Evolutionary conservation across 2,329 filamentous ascomycete genomes (phyloP).

Genomic region (Xylaria sp.): DNA sequence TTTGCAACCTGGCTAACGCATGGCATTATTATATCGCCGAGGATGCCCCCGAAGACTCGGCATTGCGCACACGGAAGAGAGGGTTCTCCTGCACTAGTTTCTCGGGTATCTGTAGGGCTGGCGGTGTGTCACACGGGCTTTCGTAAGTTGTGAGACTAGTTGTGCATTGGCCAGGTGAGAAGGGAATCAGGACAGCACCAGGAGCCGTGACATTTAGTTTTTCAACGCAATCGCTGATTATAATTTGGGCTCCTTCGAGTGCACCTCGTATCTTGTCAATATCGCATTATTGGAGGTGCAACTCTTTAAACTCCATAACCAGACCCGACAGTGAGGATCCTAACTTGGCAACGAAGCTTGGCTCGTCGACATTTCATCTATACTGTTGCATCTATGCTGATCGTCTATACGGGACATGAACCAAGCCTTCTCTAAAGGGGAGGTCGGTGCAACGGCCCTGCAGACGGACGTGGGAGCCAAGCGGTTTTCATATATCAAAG

Average conservation of each 20-base stretch:
- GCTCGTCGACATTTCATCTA: conserved; percentile 40
- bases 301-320: conserved; percentile 18
- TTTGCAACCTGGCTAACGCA: conserved; percentile 12
- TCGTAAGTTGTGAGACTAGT: conserved; percentile 3
- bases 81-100: conserved; percentile 14
- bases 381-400: conserved; percentile 14
- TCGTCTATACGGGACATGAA: conserved; percentile 26
- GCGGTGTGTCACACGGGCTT: conserved; percentile 7
- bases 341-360: conserved; percentile 47
- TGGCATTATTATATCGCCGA: conserved; percentile 28
- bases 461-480: conserved; percentile 45
- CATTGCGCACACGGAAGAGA: conserved; percentile 16
- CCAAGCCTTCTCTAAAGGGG: conserved; percentile 30
- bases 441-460: conserved; percentile 33
- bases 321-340: conserved; percentile 43
- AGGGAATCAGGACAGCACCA: conserved; percentile 9
- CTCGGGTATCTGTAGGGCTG: conserved; percentile 18
- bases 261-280: conserved; percentile 16
- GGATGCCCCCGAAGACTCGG: conserved; percentile 11
- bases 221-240: background rate
- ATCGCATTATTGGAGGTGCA: conserved; percentile 20
- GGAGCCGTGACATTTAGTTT: background rate
- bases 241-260: background rate
- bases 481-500: conserved; percentile 37
- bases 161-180: conserved; percentile 14